A percentile compares a stretch with the other conserved stretches of the same genome.
Evolutionary conservation across 2,329 filamentous ascomycete genomes (phyloP).

Genomic region (Zymoseptoria tritici): DNA sequence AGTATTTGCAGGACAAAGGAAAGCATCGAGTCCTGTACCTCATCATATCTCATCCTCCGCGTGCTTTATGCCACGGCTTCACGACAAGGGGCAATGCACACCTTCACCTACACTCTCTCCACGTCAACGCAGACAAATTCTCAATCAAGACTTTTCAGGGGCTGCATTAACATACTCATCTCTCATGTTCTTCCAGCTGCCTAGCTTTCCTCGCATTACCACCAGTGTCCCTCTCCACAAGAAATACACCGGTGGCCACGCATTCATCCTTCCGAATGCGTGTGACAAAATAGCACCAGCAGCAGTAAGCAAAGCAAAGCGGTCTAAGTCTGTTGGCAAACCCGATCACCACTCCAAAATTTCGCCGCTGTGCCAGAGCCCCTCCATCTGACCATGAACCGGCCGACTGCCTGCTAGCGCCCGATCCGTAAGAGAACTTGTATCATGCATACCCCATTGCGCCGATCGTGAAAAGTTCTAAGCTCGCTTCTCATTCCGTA

Average conservation of each 20-base stretch:
- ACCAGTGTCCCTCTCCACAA: conserved; percentile 3
- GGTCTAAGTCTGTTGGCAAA: conserved; percentile 2
- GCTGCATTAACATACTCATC: conserved; percentile 3
- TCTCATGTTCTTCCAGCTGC: conserved; percentile 11
- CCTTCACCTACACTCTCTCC: background rate
- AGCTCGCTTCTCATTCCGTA: conserved; percentile 2
- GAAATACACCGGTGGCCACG: background rate
- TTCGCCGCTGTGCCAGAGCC: conserved; percentile 1
- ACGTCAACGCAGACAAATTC: background rate
- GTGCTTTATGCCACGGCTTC: background rate
- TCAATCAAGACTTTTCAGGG: background rate
- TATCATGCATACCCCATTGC: conserved; percentile 5
- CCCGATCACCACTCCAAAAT: background rate
- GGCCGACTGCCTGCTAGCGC: background rate
- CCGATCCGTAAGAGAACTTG: background rate
- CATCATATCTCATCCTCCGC: too few species aligned
- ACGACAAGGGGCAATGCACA: background rate
- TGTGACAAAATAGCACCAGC: background rate
- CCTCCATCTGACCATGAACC: background rate
- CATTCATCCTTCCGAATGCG: background rate
- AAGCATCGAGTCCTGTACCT: too few species aligned
- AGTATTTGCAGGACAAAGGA: too few species aligned
- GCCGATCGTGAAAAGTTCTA: conserved; percentile 1
- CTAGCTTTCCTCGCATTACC: conserved; percentile 5
- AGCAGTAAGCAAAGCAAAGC: background rate